A percentile compares a stretch with the other conserved stretches of the same genome.
phyloP scores from a whole-genome alignment of 768 basidiomycete genomes.

The Leucocoprinus birnbaumii region DNA sequence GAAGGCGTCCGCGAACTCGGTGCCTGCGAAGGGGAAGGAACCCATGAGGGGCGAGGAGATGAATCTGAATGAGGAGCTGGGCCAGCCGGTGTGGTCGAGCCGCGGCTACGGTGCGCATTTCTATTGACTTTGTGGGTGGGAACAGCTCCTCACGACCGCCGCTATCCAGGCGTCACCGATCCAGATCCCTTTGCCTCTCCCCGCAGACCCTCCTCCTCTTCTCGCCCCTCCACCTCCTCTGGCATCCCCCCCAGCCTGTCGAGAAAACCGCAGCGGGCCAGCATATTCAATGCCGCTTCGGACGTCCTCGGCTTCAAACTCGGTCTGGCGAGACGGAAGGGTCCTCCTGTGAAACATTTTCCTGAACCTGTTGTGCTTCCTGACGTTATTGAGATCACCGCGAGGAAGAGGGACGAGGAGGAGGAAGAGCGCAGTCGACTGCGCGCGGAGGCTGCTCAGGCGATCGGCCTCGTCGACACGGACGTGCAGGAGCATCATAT shows the following conservation, averaged over 20 bases:
- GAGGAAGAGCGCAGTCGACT: constrained; percentile 74
- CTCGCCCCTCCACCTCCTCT: constrained; percentile 18
- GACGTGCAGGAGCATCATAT: constrained; percentile 32
- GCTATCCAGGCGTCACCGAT: background rate
- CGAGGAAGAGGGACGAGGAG: constrained; percentile 53
- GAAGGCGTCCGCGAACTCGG: constrained; percentile 17
- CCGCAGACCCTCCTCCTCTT: constrained; percentile 14
- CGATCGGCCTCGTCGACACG: constrained; percentile 61
- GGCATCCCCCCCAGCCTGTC: constrained; percentile 17
- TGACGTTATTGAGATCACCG: constrained; percentile 72
- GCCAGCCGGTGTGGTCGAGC: background rate
- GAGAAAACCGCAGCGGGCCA: constrained; percentile 34
- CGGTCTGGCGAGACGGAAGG: constrained; percentile 31
- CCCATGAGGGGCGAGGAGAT: constrained; percentile 12
- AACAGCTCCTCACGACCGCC: no score
- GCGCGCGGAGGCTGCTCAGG: constrained; percentile 71
- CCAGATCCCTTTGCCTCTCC: constrained; percentile 21
- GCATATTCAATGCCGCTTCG: constrained; percentile 51
- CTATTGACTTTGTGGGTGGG: background rate
- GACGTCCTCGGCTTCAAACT: constrained; percentile 49
- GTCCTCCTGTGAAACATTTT: constrained; percentile 32
- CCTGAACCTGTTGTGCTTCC: constrained; percentile 50
- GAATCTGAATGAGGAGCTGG: background rate
- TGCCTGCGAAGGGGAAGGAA: constrained; percentile 29
- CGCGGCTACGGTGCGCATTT: constrained; percentile 1